phyloP scores from a whole-genome alignment of 2,329 filamentous ascomycete genomes.

The Calonectria ilicicola region DNA sequence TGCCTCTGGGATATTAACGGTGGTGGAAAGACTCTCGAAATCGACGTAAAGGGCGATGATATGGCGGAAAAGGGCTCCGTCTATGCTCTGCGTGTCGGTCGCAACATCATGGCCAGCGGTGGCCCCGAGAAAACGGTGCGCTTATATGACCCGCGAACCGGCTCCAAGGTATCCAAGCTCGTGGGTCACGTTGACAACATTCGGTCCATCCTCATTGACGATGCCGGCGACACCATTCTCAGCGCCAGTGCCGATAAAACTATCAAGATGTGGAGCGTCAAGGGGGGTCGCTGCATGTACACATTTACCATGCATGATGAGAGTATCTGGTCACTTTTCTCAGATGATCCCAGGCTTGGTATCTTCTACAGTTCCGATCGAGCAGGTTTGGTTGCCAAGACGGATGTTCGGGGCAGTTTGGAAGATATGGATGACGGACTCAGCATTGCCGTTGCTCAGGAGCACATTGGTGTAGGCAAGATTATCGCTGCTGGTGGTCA shows the following conservation, averaged over 20 bases:
- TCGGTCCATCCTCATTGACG: constrained; percentile 88
- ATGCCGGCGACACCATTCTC: constrained; percentile 90
- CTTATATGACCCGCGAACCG: constrained; percentile 90
- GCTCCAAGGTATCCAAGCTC: constrained; percentile 93
- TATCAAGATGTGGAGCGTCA: constrained; percentile 97
- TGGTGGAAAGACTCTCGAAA: constrained; percentile 85
- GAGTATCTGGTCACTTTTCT: constrained; percentile 96
- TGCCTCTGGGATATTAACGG: constrained; percentile 94
- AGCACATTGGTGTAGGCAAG: constrained; percentile 84
- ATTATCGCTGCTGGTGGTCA: constrained; percentile 77
- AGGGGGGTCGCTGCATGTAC: constrained; percentile 95
- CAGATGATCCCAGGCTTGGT: constrained; percentile 84
- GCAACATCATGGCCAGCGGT: constrained; percentile 87
- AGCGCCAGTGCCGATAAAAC: constrained; percentile 97
- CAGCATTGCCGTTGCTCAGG: constrained; percentile 90
- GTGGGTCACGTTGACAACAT: constrained; percentile 97
- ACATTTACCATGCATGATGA: constrained; percentile 99
- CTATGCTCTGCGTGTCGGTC: constrained; percentile 86
- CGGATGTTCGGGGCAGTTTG: constrained; percentile 81
- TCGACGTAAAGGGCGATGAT: constrained; percentile 87
- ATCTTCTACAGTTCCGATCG: constrained; percentile 97
- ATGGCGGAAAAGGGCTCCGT: constrained; percentile 92
- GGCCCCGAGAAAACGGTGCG: constrained; percentile 94
- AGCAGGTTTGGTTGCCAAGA: constrained; percentile 94
- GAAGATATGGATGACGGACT: constrained; percentile 83